phyloP scores from a whole-genome alignment of 495 filamentous ascomycete genomes.

The Bombardia bombarda region DNA sequence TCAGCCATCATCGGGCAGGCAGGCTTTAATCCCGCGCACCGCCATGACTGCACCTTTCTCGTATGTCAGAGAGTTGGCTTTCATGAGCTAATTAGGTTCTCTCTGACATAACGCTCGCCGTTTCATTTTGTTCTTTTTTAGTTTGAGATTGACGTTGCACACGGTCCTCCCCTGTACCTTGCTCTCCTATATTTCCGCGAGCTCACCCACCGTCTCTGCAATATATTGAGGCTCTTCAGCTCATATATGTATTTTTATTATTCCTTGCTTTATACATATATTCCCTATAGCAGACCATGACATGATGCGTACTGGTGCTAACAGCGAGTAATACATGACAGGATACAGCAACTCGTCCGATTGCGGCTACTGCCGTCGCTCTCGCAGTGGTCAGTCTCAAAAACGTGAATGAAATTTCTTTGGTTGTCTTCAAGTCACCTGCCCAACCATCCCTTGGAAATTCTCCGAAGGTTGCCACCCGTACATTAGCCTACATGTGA shows the following conservation, averaged over 20 bases:
- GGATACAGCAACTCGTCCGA: conserved; percentile 40
- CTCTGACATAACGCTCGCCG: too few species aligned
- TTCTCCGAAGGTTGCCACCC: conserved; percentile 10
- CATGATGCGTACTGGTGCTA: not conserved
- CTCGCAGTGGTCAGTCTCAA: conserved; percentile 33
- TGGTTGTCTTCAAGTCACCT: not conserved
- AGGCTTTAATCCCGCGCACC: conserved; percentile 11
- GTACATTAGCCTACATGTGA: not conserved
- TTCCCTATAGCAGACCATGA: too few species aligned
- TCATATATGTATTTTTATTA: too few species aligned
- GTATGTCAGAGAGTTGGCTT: conserved; percentile 12
- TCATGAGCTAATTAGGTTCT: not conserved
- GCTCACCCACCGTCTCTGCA: too few species aligned
- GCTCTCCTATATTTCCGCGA: too few species aligned
- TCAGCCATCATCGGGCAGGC: too few species aligned
- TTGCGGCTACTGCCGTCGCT: conserved; percentile 45
- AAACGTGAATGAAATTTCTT: conserved; percentile 26
- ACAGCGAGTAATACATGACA: conserved; percentile 8
- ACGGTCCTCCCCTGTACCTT: too few species aligned
- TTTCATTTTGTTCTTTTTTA: too few species aligned
- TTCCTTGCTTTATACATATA: too few species aligned
- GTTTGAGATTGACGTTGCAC: too few species aligned
- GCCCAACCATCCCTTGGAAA: conserved; percentile 10
- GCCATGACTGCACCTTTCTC: conserved; percentile 7
- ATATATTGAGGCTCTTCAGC: too few species aligned